Evolutionary conservation across 192 early-diverging fungal genomes (phyloP).

Genomic region (Pilaira anomala): DNA sequence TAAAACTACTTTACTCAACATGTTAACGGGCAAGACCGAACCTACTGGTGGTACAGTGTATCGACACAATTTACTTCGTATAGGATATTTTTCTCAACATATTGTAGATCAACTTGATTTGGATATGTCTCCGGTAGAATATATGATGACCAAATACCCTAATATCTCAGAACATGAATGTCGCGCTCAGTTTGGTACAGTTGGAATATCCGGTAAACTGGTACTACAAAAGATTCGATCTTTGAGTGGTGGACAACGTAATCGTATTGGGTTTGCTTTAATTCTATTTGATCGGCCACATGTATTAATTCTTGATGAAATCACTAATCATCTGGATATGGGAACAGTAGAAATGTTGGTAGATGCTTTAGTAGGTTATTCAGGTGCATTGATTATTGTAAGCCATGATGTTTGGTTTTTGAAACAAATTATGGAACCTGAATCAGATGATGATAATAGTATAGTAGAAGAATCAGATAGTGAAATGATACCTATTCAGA

Average conservation of each 20-base stretch:
- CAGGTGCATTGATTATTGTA: slow-evolving; percentile 79
- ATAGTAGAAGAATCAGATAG: slow-evolving; percentile 32
- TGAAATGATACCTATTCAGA: background rate
- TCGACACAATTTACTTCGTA: slow-evolving; percentile 57
- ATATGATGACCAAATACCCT: slow-evolving; percentile 46
- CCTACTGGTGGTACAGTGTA: slow-evolving; percentile 66
- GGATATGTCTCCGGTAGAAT: slow-evolving; percentile 46
- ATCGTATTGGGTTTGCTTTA: slow-evolving; percentile 72
- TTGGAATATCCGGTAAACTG: slow-evolving; percentile 66
- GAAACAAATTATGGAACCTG: slow-evolving; percentile 57
- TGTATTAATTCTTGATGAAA: slow-evolving; percentile 74
- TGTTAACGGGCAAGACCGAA: slow-evolving; percentile 59
- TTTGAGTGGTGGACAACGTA: slow-evolving; percentile 82
- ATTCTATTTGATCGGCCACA: slow-evolving; percentile 64
- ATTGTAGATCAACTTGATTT: slow-evolving; percentile 69
- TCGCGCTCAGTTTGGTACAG: slow-evolving; percentile 73
- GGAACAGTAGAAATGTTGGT: slow-evolving; percentile 75
- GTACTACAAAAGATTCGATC: slow-evolving; percentile 57
- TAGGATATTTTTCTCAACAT: slow-evolving; percentile 85
- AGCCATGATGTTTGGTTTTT: slow-evolving; percentile 82
- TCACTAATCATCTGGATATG: slow-evolving; percentile 91
- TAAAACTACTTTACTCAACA: slow-evolving; percentile 75
- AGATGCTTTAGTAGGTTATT: slow-evolving; percentile 63
- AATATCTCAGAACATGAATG: slow-evolving; percentile 53
- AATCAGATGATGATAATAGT: slow-evolving; percentile 28